Evolutionary conservation across 441 rosid genomes (phyloP).

Genomic region (Flueggea neowawraea): DNA sequence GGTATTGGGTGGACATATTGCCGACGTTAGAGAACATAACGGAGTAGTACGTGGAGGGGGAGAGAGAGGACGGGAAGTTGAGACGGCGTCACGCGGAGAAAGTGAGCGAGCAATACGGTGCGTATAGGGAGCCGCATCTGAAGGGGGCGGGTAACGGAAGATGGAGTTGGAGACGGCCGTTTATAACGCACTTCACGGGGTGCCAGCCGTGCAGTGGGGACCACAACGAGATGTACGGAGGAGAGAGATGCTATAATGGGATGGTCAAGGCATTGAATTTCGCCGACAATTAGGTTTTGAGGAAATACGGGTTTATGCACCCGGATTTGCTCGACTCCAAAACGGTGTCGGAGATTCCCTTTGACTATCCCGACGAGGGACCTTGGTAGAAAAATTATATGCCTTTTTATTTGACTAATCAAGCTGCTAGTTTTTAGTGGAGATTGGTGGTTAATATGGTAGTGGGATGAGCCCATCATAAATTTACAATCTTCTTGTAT

Average conservation of each 20-base stretch:
- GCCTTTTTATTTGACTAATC: too few species aligned
- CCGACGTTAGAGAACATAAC: conserved; percentile 48
- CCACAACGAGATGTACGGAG: conserved; percentile 52
- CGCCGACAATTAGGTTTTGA: conserved; percentile 81
- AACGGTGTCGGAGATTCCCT: conserved; percentile 50
- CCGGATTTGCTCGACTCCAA: conserved; percentile 51
- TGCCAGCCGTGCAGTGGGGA: conserved; percentile 90
- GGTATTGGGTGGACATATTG: conserved; percentile 77
- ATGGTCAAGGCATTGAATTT: conserved; percentile 77
- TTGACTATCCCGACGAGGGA: conserved; percentile 63
- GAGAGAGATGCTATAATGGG: conserved; percentile 64
- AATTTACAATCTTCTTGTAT: too few species aligned
- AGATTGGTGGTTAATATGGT: too few species aligned
- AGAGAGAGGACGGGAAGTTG: conserved; percentile 35
- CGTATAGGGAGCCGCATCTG: conserved; percentile 47
- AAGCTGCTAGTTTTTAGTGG: too few species aligned
- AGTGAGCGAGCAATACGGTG: conserved; percentile 73
- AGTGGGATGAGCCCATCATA: too few species aligned
- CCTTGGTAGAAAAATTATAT: conserved; percentile 30
- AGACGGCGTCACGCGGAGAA: conserved; percentile 86
- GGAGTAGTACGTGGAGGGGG: conserved; percentile 51
- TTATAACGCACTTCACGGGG: conserved; percentile 87
- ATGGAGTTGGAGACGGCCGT: conserved; percentile 71
- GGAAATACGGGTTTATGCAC: conserved; percentile 61
- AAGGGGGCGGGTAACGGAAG: conserved; percentile 47